Evolutionary conservation across 805 yeast species (phyloP), one percentile per base, ranked within the genome.

Genomic region (Danielia reshetovae): DNA sequence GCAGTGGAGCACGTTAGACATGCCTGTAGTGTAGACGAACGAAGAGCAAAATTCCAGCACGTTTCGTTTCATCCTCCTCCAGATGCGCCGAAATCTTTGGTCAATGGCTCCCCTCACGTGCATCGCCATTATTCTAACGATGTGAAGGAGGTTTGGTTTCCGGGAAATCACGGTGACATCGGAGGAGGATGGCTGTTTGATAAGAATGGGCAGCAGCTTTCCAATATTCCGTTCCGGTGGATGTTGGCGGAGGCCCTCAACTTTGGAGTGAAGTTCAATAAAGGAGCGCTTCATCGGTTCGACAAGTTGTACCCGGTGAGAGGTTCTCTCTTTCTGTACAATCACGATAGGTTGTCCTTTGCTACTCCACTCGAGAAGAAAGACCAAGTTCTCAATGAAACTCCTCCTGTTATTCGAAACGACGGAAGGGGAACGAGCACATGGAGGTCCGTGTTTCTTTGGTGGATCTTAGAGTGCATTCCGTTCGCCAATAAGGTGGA

Each of bases 101-200:
- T n/a, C n/a, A n/a, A n/a, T n/a, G n/a, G n/a, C n/a, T n/a, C n/a
- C n/a, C n/a, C n/a, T n/a, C n/a, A n/a, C n/a, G n/a, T n/a, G n/a
- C n/a, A n/a, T n/a, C n/a, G n/a, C n/a, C n/a, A n/a, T n/a, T 32
- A 15, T 32, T 34, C 60, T 38, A 48, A 59, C 35, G 57, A 50
- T 43, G 46, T 72, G 22, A 50, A 70, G 11, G 86, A 81, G 46
- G 49, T 74, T 27, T 81, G 81, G 81, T 81, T 81, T 46, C 75
- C 83, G 1, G 88, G 86, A 2, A 75, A 76, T 48, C 87, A 81
- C 54, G 65, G 81, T 7, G 86, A 81, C 54, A 59, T 76, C 46
- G 87, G 87, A 2, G 86, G 86, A 3, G 83, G 83, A 0, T 79
- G 83, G 81, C 52, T 62, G 1, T 54, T 62, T 4, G 79, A 74